Conservation (phyloP, 495 filamentous ascomycete genomes). For the Astrothelium subdiscretum region DNA sequence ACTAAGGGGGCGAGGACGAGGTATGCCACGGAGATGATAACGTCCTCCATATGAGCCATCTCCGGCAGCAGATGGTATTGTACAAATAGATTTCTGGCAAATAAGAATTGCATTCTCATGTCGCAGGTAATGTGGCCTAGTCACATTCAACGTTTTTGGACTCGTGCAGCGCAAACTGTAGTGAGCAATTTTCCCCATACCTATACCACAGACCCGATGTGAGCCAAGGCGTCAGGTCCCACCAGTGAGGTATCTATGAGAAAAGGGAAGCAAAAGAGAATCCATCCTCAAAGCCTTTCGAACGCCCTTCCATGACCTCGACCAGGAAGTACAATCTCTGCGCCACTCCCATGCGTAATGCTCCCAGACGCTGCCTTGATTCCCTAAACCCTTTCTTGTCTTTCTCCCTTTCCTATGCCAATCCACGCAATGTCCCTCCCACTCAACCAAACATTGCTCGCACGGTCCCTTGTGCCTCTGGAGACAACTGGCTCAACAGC, state of each 20-base stretch:
- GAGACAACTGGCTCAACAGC: conserved; percentile 55
- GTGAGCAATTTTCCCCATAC: not conserved
- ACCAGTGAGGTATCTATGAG: not conserved
- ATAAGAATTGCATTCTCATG: not conserved
- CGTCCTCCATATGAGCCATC: not conserved
- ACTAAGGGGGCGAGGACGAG: conserved; percentile 59
- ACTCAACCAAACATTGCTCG: conserved; percentile 34
- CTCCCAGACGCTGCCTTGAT: not conserved
- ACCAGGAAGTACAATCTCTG: not conserved
- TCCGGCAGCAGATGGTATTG: not conserved
- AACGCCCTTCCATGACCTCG: not conserved
- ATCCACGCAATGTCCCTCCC: not conserved
- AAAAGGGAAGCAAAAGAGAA: not conserved
- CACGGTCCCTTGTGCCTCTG: conserved; percentile 66
- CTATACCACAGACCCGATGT: not conserved
- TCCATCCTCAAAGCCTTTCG: not conserved
- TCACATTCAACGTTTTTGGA: not conserved
- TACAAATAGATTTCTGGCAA: not conserved
- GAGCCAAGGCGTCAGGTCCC: not conserved
- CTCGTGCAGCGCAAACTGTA: not conserved
- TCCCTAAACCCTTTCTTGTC: too few species aligned
- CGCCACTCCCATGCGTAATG: not conserved
- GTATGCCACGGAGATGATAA: conserved; percentile 64
- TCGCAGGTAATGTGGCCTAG: not conserved
- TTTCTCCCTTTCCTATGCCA: too few species aligned